Conservation (phyloP, 1,284 basidiomycete genomes). For the Fomitopsis betulina region DNA sequence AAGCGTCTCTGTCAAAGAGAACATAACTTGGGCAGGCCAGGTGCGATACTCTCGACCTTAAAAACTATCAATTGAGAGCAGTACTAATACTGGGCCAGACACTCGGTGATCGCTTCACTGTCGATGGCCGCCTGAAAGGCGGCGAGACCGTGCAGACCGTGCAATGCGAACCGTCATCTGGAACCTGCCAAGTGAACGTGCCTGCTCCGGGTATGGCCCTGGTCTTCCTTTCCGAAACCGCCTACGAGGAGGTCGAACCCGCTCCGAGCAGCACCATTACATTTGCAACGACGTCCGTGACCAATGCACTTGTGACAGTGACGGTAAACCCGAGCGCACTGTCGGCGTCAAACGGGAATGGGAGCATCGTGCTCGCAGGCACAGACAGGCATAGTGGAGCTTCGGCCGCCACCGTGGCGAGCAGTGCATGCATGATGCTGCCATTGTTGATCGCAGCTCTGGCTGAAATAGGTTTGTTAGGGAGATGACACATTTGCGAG, state of each 20-base stretch:
- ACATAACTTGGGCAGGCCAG: constrained; percentile 72
- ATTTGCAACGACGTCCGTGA: constrained; percentile 34
- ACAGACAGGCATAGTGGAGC: constrained; percentile 20
- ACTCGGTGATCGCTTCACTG: constrained; percentile 56
- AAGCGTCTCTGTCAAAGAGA: constrained; percentile 56
- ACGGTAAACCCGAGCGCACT: constrained; percentile 29
- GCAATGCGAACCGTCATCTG: constrained; percentile 36
- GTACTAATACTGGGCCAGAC: constrained; percentile 40
- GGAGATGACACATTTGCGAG: too few species aligned
- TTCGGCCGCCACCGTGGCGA: constrained; percentile 7
- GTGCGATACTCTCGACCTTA: constrained; percentile 19
- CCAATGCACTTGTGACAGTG: constrained; percentile 24
- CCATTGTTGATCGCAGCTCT: background rate
- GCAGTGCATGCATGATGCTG: constrained; percentile 4
- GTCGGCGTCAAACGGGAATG: constrained; percentile 32
- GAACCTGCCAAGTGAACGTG: constrained; percentile 43
- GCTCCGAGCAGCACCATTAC: constrained; percentile 29
- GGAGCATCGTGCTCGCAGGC: constrained; percentile 23
- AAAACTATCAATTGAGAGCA: background rate
- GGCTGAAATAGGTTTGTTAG: too few species aligned
- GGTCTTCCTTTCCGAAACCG: constrained; percentile 43
- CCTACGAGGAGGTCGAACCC: constrained; percentile 30
- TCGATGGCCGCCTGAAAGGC: constrained; percentile 46
- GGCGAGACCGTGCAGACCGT: constrained; percentile 36
- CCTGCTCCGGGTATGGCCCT: constrained; percentile 50